These are phyloP conservation scores for Cyclotella cryptica DNA, from an alignment of 108 stramenopile genomes.

Conservation along the genomic window DNA sequence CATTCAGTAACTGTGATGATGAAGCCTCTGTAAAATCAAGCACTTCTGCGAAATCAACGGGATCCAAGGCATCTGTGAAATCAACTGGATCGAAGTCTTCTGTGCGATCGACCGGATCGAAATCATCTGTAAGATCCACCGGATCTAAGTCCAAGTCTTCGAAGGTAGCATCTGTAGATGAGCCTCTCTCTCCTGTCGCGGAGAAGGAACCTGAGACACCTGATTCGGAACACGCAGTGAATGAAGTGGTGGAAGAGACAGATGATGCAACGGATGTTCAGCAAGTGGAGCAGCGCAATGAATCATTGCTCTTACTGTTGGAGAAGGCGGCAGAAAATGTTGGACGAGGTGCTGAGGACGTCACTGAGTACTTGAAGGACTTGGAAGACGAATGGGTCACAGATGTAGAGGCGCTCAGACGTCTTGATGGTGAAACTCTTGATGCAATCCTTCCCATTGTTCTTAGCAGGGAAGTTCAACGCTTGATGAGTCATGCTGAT, in stretches of 20 bases:
- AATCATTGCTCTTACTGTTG: conserved; percentile 38
- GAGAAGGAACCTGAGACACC: neutral
- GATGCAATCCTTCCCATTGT: conserved; percentile 48
- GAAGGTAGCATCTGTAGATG: neutral
- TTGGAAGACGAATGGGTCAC: conserved; percentile 60
- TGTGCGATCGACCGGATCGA: neutral
- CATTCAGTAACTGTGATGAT: conserved; percentile 37
- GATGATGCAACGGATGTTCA: neutral
- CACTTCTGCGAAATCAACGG: neutral
- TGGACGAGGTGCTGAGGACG: conserved; percentile 48
- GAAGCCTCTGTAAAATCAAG: conserved; percentile 4
- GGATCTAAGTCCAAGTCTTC: neutral
- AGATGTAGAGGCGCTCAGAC: conserved; percentile 51
- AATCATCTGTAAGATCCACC: neutral
- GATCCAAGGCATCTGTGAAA: conserved; percentile 16
- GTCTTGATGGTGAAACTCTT: conserved; percentile 46
- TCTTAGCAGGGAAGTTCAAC: conserved; percentile 53
- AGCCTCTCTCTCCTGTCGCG: neutral
- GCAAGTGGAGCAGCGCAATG: conserved; percentile 1
- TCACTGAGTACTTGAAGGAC: conserved; percentile 31
- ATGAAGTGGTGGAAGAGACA: neutral
- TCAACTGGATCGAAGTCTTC: neutral
- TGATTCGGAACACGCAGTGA: neutral
- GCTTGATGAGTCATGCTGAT: conserved; percentile 43
- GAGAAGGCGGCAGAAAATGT: conserved; percentile 56